These are phyloP conservation scores for Aspergillus flavus DNA, from an alignment of 2,329 filamentous ascomycete species.

Conservation along the genomic window DNA sequence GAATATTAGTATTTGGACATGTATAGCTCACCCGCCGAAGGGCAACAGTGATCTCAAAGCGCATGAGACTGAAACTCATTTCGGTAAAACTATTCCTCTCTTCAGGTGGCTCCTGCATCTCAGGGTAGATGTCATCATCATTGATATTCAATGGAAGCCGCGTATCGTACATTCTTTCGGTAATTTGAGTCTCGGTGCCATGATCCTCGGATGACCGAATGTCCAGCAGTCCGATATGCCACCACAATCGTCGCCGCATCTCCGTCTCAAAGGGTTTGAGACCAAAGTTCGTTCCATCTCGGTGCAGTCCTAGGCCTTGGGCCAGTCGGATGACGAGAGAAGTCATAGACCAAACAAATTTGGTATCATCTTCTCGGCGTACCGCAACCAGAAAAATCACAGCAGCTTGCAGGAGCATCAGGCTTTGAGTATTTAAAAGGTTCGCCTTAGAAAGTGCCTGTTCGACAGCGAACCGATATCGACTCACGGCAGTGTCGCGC, in stretches of 20 bases:
- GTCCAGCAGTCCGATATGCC: conserved; percentile 53
- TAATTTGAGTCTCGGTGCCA: conserved; percentile 49
- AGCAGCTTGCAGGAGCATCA: conserved; percentile 64
- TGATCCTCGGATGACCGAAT: conserved; percentile 54
- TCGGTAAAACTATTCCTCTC: conserved; percentile 57
- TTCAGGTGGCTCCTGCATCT: conserved; percentile 51
- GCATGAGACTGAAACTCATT: conserved; percentile 54
- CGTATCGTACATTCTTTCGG: conserved; percentile 50
- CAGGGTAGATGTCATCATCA: conserved; percentile 53
- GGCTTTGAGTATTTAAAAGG: conserved; percentile 64
- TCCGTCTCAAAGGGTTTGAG: conserved; percentile 54
- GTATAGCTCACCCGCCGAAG: conserved; percentile 43
- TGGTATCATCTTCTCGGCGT: conserved; percentile 43
- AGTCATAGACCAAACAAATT: conserved; percentile 48
- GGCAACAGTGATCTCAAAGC: conserved; percentile 55
- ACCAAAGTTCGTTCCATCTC: conserved; percentile 53
- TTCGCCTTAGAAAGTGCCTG: conserved; percentile 66
- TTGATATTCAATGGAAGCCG: conserved; percentile 55
- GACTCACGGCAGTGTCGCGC: conserved; percentile 51
- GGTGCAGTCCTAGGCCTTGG: conserved; percentile 52
- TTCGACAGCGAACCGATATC: conserved; percentile 65
- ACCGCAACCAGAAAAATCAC: conserved; percentile 61
- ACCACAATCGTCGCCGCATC: conserved; percentile 57
- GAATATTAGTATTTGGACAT: conserved; percentile 33
- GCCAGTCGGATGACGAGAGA: conserved; percentile 47